Evolutionary conservation across 2,329 filamentous ascomycete species (phyloP).

Genomic region (Exophiala dermatitidis): DNA sequence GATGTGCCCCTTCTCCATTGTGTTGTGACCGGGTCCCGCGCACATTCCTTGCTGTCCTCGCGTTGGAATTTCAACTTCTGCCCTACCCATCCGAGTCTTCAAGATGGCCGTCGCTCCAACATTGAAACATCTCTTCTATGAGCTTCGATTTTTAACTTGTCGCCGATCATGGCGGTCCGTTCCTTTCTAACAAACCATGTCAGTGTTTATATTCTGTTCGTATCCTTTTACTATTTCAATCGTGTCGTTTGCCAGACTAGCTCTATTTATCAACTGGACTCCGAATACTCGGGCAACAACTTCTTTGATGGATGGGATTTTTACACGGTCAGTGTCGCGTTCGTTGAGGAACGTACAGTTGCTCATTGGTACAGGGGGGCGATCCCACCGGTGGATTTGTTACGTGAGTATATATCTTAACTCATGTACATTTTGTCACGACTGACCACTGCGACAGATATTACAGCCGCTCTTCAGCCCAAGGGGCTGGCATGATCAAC

Average conservation of each 20-base stretch:
- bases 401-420: constrained; percentile 17
- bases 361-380: constrained; percentile 21
- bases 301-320: constrained; percentile 39
- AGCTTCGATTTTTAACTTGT: constrained; percentile 3
- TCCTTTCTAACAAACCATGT: constrained; percentile 1
- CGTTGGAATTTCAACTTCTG: constrained; percentile 14
- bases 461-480: constrained; percentile 27
- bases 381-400: constrained; percentile 37
- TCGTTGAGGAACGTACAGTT: not conserved
- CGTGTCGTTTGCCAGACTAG: constrained; percentile 16
- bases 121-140: constrained; percentile 2
- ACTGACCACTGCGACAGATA: constrained; percentile 25
- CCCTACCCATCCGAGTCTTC: not conserved
- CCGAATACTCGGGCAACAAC: constrained; percentile 30
- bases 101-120: constrained; percentile 5
- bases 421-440: not conserved
- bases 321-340: constrained; percentile 27
- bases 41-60: constrained; percentile 16
- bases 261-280: constrained; percentile 21
- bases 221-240: constrained; percentile 14
- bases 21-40: constrained; percentile 13
- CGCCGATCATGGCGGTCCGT: constrained; percentile 19
- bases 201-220: constrained; percentile 5
- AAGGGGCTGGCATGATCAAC: constrained; percentile 21
- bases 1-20: not conserved